phyloP scores from a whole-genome alignment of 2,329 filamentous ascomycete species.

The Fusarium solani-melongenae region DNA sequence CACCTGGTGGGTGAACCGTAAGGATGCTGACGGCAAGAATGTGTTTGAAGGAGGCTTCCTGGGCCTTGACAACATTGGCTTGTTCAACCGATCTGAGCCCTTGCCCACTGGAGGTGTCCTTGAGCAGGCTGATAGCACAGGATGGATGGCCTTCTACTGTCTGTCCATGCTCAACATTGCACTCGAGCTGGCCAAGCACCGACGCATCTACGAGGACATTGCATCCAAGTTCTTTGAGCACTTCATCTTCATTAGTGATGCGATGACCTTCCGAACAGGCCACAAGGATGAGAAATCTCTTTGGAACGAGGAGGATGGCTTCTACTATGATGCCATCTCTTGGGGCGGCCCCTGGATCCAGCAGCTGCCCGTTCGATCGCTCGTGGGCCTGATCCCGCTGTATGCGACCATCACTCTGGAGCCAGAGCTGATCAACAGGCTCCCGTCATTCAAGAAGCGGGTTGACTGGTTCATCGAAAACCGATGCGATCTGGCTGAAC shows the following conservation, averaged over 20 bases:
- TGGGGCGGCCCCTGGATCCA: conserved; percentile 95
- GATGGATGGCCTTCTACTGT: conserved; percentile 99
- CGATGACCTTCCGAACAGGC: conserved; percentile 86
- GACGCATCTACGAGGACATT: conserved; percentile 95
- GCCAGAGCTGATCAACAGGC: conserved; percentile 90
- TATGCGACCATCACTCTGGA: conserved; percentile 94
- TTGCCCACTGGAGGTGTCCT: conserved; percentile 92
- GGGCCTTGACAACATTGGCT: conserved; percentile 94
- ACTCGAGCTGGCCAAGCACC: conserved; percentile 93
- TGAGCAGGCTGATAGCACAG: conserved; percentile 96
- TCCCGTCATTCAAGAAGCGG: conserved; percentile 92
- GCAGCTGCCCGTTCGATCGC: conserved; percentile 89
- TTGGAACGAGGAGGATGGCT: conserved; percentile 96
- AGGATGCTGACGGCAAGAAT: conserved; percentile 94
- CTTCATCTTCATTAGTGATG: conserved; percentile 97
- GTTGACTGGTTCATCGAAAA: conserved; percentile 95
- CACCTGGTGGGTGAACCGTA: conserved; percentile 99
- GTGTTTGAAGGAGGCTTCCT: conserved; percentile 97
- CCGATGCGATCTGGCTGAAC: conserved; percentile 84
- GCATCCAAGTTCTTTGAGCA: conserved; percentile 99
- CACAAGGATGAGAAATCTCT: conserved; percentile 81
- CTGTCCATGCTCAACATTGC: conserved; percentile 97
- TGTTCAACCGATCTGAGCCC: conserved; percentile 97
- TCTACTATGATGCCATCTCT: conserved; percentile 98
- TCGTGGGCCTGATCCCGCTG: conserved; percentile 92